Base-by-base conservation (phyloP, 495 filamentous ascomycete genomes). In the Aspergillus asperescens region DNA sequence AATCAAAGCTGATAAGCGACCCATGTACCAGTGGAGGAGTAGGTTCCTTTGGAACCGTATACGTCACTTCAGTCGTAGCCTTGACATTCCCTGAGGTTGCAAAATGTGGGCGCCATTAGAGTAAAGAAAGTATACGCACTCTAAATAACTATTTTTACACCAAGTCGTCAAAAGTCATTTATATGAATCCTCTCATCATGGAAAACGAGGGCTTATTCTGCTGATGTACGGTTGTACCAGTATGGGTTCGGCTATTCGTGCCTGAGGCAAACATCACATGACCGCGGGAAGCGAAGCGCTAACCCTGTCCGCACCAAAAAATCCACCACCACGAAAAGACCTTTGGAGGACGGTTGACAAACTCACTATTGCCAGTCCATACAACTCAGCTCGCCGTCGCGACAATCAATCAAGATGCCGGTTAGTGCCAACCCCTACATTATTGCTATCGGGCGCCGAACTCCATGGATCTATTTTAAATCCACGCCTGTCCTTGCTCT, bases 321-420 rank as follows among this genome's bases (percentile, higher is more conserved):
- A 71, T 68, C 54, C 64, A 64, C 59, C 59, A 63, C 53, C 59
- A 22, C 43, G 55, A 46, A 60, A 52, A 38, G 59, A 46, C 46
- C 43, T 35, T 57, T 55, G 34, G 56, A 60, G 63, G 64, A 63
- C 62, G 61, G 66, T 69, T 65, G 67, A 70, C 67, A 68, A 66
- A 65, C 67, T 67, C 62, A 62, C 48, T 59, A 62, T 55, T 57
- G 63, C 64, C 71, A 66, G 60, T 62, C 68, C 66, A 68, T 65
- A 62, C 55, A 65, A 29, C 29, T 64, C 61, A 60, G 66, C 71
- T 74, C 69, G 69, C 63, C 69, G 62, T 74, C 70, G 68, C 68
- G 71, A 70, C 60, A 73, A 81, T 73, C 29, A 75, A 79, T 83
- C 83, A 88, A 85, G 80, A 89, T 89, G 86, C 86, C 86, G 85